Conservation (phyloP, 164 flowering plant species). For the Liquidambar formosana region DNA sequence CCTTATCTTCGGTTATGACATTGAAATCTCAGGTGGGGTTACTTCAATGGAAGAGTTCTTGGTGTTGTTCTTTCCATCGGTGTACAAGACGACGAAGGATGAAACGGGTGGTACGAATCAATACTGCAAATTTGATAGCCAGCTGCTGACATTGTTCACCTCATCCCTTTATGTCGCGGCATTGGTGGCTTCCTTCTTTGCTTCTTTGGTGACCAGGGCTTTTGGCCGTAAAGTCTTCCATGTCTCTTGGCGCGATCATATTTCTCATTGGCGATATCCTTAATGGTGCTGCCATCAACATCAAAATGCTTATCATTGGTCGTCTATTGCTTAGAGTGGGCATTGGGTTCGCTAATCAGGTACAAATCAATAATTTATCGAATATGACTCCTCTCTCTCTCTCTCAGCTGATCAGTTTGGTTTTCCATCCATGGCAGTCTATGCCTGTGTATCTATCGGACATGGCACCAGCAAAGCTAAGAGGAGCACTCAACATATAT, state of each 20-base stretch:
- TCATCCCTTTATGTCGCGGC: slow-evolving; percentile 10
- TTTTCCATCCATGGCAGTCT: slow-evolving; percentile 15
- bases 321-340: slow-evolving; percentile 44
- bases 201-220: slow-evolving; percentile 22
- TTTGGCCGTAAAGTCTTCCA: slow-evolving; percentile 30
- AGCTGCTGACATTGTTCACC: not conserved
- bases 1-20: slow-evolving; percentile 40
- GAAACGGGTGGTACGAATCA: not conserved
- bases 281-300: slow-evolving; percentile 27
- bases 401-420: not conserved
- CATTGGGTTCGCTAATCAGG: slow-evolving; percentile 46
- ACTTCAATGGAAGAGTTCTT: slow-evolving; percentile 2
- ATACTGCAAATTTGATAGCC: slow-evolving; percentile 9
- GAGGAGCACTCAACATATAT: slow-evolving; percentile 32
- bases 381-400: not conserved
- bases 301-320: slow-evolving; percentile 40
- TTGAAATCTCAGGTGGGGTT: slow-evolving; percentile 29
- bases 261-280: slow-evolving; percentile 29
- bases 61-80: slow-evolving; percentile 6
- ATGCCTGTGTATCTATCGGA: slow-evolving; percentile 33
- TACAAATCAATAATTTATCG: too few species aligned
- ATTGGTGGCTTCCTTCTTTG: slow-evolving; percentile 14
- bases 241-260: slow-evolving; percentile 27
- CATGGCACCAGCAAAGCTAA: slow-evolving; percentile 25
- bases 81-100: not conserved